Conservation (phyloP, 805 yeast genomes). For the Yarrowia deformans region DNA sequence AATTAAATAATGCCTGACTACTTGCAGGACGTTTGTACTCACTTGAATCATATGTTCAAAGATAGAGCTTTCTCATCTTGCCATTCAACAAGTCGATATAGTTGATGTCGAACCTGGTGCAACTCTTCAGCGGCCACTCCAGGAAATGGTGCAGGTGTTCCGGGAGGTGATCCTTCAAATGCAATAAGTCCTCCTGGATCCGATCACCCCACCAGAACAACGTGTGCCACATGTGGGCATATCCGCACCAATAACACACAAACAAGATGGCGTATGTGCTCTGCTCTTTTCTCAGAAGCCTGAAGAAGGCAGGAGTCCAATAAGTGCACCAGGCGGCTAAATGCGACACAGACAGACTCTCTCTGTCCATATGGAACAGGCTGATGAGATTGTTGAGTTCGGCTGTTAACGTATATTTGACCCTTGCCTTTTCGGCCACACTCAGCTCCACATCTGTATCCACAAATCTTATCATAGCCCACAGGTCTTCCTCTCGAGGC, state of each 20-base stretch:
- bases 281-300: background rate
- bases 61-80: slow-evolving; percentile 6
- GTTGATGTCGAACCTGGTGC: background rate
- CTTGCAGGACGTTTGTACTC: too few relatives aligned
- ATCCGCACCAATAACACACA: slow-evolving; percentile 16
- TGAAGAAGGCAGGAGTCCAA: slow-evolving; percentile 1
- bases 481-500: slow-evolving; percentile 15
- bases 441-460: background rate
- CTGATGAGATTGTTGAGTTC: slow-evolving; percentile 17
- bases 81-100: slow-evolving; percentile 15
- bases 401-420: background rate
- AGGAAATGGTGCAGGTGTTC: slow-evolving; percentile 5
- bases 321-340: slow-evolving; percentile 15
- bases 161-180: slow-evolving; percentile 7
- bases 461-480: slow-evolving; percentile 22
- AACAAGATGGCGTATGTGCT: slow-evolving; percentile 18
- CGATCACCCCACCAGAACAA: slow-evolving; percentile 27
- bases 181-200: slow-evolving; percentile 9
- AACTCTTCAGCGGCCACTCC: slow-evolving; percentile 8
- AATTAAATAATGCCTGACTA: background rate
- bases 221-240: slow-evolving; percentile 22
- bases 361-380: background rate
- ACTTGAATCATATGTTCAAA: background rate
- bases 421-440: background rate
- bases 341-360: background rate